A percentile compares a stretch with the other conserved stretches of the same genome.
phyloP scores from a whole-genome alignment of 2,329 filamentous ascomycete species.

The Fusarium duplospermum region DNA sequence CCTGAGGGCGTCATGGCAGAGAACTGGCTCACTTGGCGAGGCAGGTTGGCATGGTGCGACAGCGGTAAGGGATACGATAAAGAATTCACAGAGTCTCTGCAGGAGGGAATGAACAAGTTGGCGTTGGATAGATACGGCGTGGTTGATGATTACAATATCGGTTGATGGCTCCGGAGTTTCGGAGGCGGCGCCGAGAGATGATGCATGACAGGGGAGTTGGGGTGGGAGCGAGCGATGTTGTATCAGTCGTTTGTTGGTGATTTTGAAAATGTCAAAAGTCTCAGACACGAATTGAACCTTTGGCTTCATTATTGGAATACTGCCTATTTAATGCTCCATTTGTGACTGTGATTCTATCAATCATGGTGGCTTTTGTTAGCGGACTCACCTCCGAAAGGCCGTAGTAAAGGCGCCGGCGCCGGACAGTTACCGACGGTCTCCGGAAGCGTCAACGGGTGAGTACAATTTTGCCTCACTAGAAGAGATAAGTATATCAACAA shows the following conservation, averaged over 20 bases:
- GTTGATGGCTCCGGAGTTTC: conserved; percentile 35
- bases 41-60: conserved; percentile 48
- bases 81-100: conserved; percentile 50
- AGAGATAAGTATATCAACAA: neutral
- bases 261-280: neutral
- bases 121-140: conserved; percentile 50
- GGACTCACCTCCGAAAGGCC: conserved; percentile 21
- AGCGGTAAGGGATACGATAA: conserved; percentile 53
- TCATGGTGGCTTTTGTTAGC: neutral
- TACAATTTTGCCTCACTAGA: neutral
- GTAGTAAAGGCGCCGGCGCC: conserved; percentile 23
- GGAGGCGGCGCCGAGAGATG: conserved; percentile 27
- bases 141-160: conserved; percentile 44
- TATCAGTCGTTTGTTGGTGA: conserved; percentile 15
- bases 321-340: no score
- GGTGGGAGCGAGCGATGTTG: neutral
- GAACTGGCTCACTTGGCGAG: conserved; percentile 60
- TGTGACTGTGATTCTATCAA: neutral
- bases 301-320: no score
- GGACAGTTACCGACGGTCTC: conserved; percentile 26
- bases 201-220: conserved; percentile 5
- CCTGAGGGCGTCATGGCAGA: conserved; percentile 58
- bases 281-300: neutral
- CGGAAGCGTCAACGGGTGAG: conserved; percentile 6
- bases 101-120: conserved; percentile 54